Percentiles rank a stretch among this genome's conserved stretches.
Evolutionary conservation across 2,329 filamentous ascomycete species (phyloP).

Genomic region (Apiospora arundinis): DNA sequence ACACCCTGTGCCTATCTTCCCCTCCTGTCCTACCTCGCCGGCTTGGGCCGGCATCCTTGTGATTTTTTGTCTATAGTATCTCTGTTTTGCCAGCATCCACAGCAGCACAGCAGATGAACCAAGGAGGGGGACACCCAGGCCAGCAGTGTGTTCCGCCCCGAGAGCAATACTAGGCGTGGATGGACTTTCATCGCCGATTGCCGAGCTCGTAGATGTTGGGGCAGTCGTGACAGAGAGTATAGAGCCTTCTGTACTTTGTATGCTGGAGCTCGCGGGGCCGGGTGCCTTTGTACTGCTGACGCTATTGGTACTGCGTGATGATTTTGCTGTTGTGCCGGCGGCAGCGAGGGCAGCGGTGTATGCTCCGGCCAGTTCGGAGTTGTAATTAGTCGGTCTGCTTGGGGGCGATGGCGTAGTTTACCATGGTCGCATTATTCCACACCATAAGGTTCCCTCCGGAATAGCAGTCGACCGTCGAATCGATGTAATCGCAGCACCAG

Average conservation of each 20-base stretch:
- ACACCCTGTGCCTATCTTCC: no score
- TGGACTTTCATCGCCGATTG: no score
- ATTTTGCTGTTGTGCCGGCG: no score
- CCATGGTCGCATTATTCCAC: not conserved
- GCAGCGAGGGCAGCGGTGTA: not conserved
- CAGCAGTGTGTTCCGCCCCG: no score
- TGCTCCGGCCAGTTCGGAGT: not conserved
- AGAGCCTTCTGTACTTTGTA: no score
- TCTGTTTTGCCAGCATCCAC: no score
- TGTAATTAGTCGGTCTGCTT: not conserved
- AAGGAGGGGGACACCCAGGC: no score
- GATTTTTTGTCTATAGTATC: no score
- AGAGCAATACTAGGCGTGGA: no score
- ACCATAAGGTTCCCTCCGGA: not conserved
- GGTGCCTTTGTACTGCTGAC: no score
- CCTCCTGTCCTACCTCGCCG: not conserved
- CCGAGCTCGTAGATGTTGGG: not conserved
- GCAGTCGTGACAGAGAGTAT: not conserved
- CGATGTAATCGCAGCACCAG: not conserved
- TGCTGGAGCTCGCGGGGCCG: not conserved
- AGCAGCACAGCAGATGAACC: no score
- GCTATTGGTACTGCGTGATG: not conserved
- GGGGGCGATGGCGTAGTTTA: not conserved
- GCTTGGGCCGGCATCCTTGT: no score
- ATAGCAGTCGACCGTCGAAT: not conserved